These are phyloP conservation scores for Tremella fuciformis DNA, from an alignment of 768 basidiomycete genomes.

Conservation along the genomic window DNA sequence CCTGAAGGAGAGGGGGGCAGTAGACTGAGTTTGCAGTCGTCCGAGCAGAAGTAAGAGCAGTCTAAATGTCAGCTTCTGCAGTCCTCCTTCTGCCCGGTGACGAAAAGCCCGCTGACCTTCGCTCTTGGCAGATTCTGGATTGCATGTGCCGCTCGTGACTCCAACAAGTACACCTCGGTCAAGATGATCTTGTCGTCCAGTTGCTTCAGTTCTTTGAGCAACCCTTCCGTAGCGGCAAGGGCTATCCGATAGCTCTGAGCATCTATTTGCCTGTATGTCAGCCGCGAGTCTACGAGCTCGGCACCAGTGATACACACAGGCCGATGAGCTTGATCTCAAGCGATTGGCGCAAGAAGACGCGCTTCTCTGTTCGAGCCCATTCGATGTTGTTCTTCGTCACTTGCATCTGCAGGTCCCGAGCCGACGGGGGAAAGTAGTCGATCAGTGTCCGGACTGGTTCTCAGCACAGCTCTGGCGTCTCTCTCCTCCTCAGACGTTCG, in stretches of 20 bases:
- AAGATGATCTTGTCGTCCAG: slow-evolving; percentile 97
- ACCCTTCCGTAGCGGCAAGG: slow-evolving; percentile 72
- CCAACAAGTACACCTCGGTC: slow-evolving; percentile 91
- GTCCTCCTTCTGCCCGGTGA: not conserved
- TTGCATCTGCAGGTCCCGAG: slow-evolving; percentile 70
- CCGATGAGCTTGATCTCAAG: slow-evolving; percentile 82
- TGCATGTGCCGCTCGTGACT: slow-evolving; percentile 85
- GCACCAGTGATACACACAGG: slow-evolving; percentile 51
- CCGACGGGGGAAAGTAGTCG: slow-evolving; percentile 78
- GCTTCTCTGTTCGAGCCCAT: slow-evolving; percentile 88
- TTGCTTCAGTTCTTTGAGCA: slow-evolving; percentile 86
- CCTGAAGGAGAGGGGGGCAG: slow-evolving; percentile 70
- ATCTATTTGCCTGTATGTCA: slow-evolving; percentile 58
- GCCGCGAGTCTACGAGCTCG: not conserved
- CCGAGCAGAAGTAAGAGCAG: slow-evolving; percentile 80
- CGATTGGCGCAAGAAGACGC: slow-evolving; percentile 92
- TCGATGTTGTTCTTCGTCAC: slow-evolving; percentile 86
- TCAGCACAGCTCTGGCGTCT: not conserved
- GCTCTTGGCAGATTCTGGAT: slow-evolving; percentile 84
- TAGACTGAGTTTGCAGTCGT: slow-evolving; percentile 96
- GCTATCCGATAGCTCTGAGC: slow-evolving; percentile 73
- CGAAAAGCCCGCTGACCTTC: slow-evolving; percentile 61
- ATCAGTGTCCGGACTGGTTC: slow-evolving; percentile 82
- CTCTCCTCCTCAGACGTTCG: too few species aligned
- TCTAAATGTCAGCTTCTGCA: slow-evolving; percentile 54